phyloP scores from a whole-genome alignment of 2,329 filamentous ascomycete species.

The Aspergillus sp. region DNA sequence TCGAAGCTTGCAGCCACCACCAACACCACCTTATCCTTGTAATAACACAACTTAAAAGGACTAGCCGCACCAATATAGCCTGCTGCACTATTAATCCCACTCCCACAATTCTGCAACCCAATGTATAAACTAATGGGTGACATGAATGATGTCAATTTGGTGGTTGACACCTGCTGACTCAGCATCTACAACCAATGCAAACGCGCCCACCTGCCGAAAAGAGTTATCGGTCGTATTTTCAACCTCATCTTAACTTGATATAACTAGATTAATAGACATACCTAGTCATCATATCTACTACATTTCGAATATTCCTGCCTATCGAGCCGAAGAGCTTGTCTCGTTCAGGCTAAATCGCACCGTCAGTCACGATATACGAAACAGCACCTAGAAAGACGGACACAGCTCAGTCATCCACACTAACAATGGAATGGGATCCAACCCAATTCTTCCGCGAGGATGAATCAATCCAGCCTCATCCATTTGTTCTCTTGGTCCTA shows the following conservation, averaged over 20 bases:
- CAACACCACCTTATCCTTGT: neutral
- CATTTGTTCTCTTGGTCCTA: conserved; percentile 57
- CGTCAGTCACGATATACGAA: neutral
- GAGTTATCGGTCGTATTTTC: neutral
- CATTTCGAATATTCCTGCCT: neutral
- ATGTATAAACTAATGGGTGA: neutral
- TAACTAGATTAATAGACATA: neutral
- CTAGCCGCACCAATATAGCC: neutral
- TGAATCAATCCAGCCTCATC: conserved; percentile 22
- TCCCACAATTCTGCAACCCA: neutral
- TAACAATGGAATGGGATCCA: conserved; percentile 37
- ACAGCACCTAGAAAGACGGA: neutral
- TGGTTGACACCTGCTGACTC: neutral
- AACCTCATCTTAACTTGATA: neutral
- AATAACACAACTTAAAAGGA: neutral
- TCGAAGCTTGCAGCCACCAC: neutral
- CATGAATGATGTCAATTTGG: neutral
- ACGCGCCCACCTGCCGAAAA: neutral
- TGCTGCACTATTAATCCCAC: neutral
- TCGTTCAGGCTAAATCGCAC: neutral
- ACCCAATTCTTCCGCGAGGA: conserved; percentile 38
- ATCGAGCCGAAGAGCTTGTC: neutral
- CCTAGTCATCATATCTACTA: neutral
- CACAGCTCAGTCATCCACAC: neutral
- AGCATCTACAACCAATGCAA: neutral